phyloP scores from a whole-genome alignment of 257 asterid genomes.

The Avicennia marina region DNA sequence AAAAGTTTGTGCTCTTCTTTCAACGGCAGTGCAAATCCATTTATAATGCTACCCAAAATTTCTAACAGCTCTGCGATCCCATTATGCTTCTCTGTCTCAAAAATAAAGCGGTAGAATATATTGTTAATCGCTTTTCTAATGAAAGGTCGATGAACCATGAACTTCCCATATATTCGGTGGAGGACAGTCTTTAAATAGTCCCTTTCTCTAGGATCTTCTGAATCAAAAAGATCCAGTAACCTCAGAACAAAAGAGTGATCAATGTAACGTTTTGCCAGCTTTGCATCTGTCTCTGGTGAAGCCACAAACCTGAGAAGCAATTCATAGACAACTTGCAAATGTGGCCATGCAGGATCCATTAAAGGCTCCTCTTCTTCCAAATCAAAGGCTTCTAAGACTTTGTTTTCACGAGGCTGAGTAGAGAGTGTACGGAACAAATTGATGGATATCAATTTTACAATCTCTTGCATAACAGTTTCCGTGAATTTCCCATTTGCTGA shows the following conservation, averaged over 20 bases:
- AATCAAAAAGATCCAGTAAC: conserved; percentile 37
- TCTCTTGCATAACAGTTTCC: conserved; percentile 33
- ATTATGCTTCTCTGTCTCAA: conserved; percentile 39
- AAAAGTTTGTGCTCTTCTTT: conserved; percentile 42
- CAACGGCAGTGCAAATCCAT: conserved; percentile 41
- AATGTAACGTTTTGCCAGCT: conserved; percentile 38
- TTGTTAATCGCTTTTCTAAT: conserved; percentile 38
- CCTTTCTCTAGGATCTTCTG: conserved; percentile 45
- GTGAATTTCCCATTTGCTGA: conserved; percentile 33
- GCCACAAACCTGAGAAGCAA: conserved; percentile 42
- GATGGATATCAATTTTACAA: conserved; percentile 30
- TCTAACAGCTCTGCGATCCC: conserved; percentile 43
- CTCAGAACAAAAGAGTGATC: conserved; percentile 37
- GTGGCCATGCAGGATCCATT: conserved; percentile 47
- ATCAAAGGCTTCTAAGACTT: conserved; percentile 37
- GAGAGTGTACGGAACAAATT: conserved; percentile 33
- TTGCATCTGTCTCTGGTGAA: conserved; percentile 43
- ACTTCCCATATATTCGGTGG: conserved; percentile 41
- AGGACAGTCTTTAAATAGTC: conserved; percentile 38
- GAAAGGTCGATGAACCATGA: conserved; percentile 45
- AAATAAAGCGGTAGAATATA: conserved; percentile 36
- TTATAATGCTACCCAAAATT: conserved; percentile 40
- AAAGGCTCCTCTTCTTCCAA: conserved; percentile 41
- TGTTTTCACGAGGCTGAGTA: conserved; percentile 39
- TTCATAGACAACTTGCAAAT: conserved; percentile 39